Base-by-base conservation (phyloP, 73 alveolate genomes). In the Diophrys appendiculata region DNA sequence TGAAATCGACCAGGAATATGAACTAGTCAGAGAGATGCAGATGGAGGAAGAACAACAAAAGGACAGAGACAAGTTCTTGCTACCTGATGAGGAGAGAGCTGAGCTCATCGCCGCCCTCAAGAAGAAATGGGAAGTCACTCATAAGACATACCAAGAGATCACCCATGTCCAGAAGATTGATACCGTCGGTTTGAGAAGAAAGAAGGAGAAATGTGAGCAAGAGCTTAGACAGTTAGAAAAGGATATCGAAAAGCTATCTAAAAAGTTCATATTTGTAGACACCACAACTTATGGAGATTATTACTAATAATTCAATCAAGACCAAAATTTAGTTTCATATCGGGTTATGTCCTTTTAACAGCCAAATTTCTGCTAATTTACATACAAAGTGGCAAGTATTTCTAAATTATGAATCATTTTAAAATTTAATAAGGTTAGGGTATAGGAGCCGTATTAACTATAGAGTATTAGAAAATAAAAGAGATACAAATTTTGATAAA, bases 121-220 rank as follows among this genome's bases (percentile, higher is more conserved):
- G 76, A 94, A 96, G 92, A 93, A 95, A 88, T 97, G 99, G 99
- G 98, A 97, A 90, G 90, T 91, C 29, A 97, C 92, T 75, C 95
- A 95, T 78, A 85, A 84, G 77, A 95, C 89, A 80, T 97, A 97
- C 77, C 92, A 92, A 78, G 77, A 91, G 73, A 91, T 95, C 52
- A 93, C 99, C 29, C 99, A 97, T 81, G 93, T 95, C 71, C 82
- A 87, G 65, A 90, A 89, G 86, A 86, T 94, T 54, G 99, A 97
- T 82, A 95, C 98, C 55, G 89, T 95, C 31, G 99, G 98, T 13
- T 77, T 95, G 82, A 84, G 88, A 69, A 88, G 98, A 81, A 95
- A 93, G 97, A 96, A 96, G 80, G 98, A 96, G 82, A 82, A 83
- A 35, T 92, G 98, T 68, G 99, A 96, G 78, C 81, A 90, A 65